phyloP scores from a whole-genome alignment of 1,284 basidiomycete genomes.

The Erythrobasidium hasegawianum region DNA sequence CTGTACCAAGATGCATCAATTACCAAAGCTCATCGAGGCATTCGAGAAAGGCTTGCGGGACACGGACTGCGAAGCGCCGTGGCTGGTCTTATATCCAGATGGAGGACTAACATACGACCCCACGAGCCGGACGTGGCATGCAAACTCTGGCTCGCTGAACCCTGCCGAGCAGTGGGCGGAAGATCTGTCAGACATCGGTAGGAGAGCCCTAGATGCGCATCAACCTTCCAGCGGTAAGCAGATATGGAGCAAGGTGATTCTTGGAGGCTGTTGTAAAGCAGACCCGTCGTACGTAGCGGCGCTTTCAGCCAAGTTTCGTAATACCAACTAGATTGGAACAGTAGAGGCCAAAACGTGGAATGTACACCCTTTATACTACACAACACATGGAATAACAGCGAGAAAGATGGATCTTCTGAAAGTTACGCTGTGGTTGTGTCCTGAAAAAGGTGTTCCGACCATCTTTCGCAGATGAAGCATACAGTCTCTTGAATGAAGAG shows the following conservation, averaged over 20 bases:
- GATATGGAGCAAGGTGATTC: constrained; percentile 58
- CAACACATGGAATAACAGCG: background rate
- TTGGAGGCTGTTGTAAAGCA: constrained; percentile 70
- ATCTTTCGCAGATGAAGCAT: too few relatives aligned
- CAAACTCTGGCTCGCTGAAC: constrained; percentile 47
- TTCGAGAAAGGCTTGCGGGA: constrained; percentile 11
- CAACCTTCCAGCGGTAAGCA: constrained; percentile 34
- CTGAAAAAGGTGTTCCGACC: too few relatives aligned
- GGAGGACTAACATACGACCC: constrained; percentile 61
- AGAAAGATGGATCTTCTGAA: too few relatives aligned
- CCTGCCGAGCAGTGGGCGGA: constrained; percentile 16
- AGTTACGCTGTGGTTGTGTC: too few relatives aligned
- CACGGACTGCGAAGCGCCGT: constrained; percentile 39
- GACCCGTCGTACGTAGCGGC: constrained; percentile 57
- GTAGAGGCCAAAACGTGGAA: background rate
- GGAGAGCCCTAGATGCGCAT: constrained; percentile 3
- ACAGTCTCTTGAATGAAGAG: too few relatives aligned
- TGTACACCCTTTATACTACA: constrained; percentile 35
- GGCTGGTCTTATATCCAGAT: constrained; percentile 70
- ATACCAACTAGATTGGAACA: background rate
- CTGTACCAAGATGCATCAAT: constrained; percentile 55
- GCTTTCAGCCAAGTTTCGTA: constrained; percentile 37
- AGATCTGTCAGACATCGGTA: background rate
- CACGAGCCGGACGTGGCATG: constrained; percentile 55
- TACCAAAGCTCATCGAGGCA: constrained; percentile 6